Base-by-base conservation (phyloP, 2,329 filamentous ascomycete species). In the Pseudocercospora pini-densiflorae region DNA sequence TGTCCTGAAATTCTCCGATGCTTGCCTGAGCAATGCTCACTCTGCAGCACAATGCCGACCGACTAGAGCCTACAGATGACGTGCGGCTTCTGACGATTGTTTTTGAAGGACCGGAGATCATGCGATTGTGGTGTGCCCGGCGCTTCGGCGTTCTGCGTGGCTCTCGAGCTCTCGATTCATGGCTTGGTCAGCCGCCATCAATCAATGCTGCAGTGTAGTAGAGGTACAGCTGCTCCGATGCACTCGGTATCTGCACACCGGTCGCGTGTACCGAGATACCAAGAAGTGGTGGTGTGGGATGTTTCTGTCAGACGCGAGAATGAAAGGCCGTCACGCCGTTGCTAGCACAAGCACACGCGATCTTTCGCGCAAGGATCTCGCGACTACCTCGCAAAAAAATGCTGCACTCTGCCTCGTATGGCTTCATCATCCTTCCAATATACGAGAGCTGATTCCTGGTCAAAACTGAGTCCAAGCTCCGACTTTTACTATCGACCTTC, bases 401-500 rank as follows among this genome's bases (percentile, higher is more conserved):
- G 51, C 51, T 24, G 21, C 21, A n/a, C 51, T 29, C 51, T 31
- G 23, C 24, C 49, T 40, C 43, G 51, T 54, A 70, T 68, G 68
- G 65, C 66, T 59, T 63, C 66, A 21, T 58, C 64, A 24, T 62
- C 63, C 21, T 62, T 62, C 27, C 33, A 53, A 47, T 59, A 59
- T 12, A 62, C 61, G 8, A 59, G 66, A 53, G 62, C 62, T 14
- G 54, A 53, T 7, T 65, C 63, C 49, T 67, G 66, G 68, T 63
- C 61, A 8, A 62, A 59, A 9, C 51, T 70, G 2, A 67, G 57
- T n/a, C 63, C 63, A 4, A 63, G 60, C 9, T 66, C 64, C 2
- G 68, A 68, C 59, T 71, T 71, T 63, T 71, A 66, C 64, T 66
- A 69, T 45, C 33, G 61, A 24, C 69, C 62, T 16, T 61, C 64